Conservation (phyloP, 176 grass and related monocot genomes). For the Paspalum notatum region DNA sequence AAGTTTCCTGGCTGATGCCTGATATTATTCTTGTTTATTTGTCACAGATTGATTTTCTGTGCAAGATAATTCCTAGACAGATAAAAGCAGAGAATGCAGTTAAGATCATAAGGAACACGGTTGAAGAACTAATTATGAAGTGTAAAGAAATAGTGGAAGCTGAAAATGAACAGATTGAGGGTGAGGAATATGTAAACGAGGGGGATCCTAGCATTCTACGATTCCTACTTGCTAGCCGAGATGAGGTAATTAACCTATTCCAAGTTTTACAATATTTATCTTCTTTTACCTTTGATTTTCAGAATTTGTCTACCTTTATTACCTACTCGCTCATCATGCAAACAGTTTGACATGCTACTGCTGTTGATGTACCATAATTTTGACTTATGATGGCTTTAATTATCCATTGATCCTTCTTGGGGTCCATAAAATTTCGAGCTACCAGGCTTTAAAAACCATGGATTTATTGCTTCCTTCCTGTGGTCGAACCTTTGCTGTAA, state of each 20-base stretch:
- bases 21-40: slow-evolving; percentile 38
- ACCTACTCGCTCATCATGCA: slow-evolving; percentile 22
- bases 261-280: slow-evolving; percentile 15
- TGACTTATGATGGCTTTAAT: background rate
- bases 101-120: slow-evolving; percentile 72
- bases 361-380: background rate
- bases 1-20: slow-evolving; percentile 7
- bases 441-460: background rate
- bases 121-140: slow-evolving; percentile 83
- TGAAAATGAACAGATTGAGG: slow-evolving; percentile 92
- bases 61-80: slow-evolving; percentile 95
- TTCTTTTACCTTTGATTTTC: background rate
- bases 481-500: too few relatives aligned
- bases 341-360: slow-evolving; percentile 10
- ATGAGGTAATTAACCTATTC: slow-evolving; percentile 72
- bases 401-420: slow-evolving; percentile 4
- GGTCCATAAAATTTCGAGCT: background rate
- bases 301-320: background rate
- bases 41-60: slow-evolving; percentile 66
- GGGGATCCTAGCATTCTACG: slow-evolving; percentile 94
- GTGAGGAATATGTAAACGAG: slow-evolving; percentile 97
- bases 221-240: slow-evolving; percentile 89
- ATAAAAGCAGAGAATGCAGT: slow-evolving; percentile 92
- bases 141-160: slow-evolving; percentile 96
- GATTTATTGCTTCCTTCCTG: too few relatives aligned